Percentiles rank a stretch among this genome's conserved stretches.
phyloP scores from a whole-genome alignment of 257 asterid genomes.

The Fraxinus excelsior region DNA sequence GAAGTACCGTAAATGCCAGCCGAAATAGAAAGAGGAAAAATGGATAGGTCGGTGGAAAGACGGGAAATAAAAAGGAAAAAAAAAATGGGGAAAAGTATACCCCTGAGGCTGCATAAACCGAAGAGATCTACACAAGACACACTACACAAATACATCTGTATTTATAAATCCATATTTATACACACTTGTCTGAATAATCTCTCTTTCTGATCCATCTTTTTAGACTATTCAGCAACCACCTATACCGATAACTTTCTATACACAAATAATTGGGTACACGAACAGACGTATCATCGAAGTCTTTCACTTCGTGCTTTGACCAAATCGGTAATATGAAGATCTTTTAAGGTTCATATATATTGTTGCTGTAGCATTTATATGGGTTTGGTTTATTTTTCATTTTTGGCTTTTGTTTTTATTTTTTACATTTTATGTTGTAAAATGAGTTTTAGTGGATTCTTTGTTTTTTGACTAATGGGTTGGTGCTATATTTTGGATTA shows the following conservation, averaged over 20 bases:
- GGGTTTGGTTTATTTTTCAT: constrained; percentile 22
- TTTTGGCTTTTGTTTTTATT: neutral
- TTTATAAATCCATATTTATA: constrained; percentile 10
- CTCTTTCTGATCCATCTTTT: constrained; percentile 33
- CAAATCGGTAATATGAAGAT: constrained; percentile 42
- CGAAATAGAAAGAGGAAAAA: too few species aligned
- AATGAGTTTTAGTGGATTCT: neutral
- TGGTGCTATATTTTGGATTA: neutral
- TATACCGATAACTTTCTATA: constrained; percentile 27
- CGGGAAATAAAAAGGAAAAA: neutral
- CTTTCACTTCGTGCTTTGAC: constrained; percentile 44
- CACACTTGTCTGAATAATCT: constrained; percentile 37
- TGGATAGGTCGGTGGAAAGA: constrained; percentile 27
- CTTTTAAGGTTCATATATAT: constrained; percentile 39
- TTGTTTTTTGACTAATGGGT: neutral
- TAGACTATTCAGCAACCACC: constrained; percentile 33
- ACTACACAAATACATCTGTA: constrained; percentile 6
- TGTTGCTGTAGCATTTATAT: constrained; percentile 33
- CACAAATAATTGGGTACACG: constrained; percentile 24
- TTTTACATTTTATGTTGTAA: neutral
- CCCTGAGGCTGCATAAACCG: neutral
- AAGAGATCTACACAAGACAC: constrained; percentile 4
- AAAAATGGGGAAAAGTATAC: neutral
- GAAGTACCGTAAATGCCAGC: too few species aligned
- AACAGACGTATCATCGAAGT: constrained; percentile 26